phyloP scores from a whole-genome alignment of 495 filamentous ascomycete species.

The Jackrogersella minutella region DNA sequence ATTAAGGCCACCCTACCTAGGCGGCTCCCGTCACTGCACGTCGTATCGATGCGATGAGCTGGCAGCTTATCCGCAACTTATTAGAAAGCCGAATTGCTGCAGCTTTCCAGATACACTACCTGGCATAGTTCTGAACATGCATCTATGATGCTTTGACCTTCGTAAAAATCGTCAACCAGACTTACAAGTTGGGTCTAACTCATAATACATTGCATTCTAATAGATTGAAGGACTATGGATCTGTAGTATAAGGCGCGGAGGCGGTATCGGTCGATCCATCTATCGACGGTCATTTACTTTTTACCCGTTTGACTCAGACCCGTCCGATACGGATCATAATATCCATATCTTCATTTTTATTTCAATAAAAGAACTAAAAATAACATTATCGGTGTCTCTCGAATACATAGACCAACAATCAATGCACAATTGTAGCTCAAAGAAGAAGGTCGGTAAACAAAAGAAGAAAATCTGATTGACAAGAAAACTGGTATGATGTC shows the following conservation, averaged over 20 bases:
- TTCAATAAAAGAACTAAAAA: not conserved
- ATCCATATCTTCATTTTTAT: not conserved
- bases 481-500: not conserved
- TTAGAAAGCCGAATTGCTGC: slow-evolving; percentile 25
- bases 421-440: slow-evolving; percentile 20
- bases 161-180: slow-evolving; percentile 13
- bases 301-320: not conserved
- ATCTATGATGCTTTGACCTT: not conserved
- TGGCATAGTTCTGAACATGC: too few relatives aligned
- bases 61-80: slow-evolving; percentile 34
- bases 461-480: slow-evolving; percentile 1
- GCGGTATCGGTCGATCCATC: not conserved
- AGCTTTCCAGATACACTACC: slow-evolving; percentile 34
- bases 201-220: slow-evolving; percentile 1
- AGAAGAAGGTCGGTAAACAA: slow-evolving; percentile 34
- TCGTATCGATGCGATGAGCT: slow-evolving; percentile 26
- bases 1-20: slow-evolving; percentile 18
- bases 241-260: too few relatives aligned
- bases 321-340: not conserved
- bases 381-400: slow-evolving; percentile 11
- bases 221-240: not conserved
- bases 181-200: not conserved
- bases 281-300: not conserved
- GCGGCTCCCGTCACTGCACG: slow-evolving; percentile 23
- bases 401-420: slow-evolving; percentile 1